Conservation (phyloP, 2,329 filamentous ascomycete species). For the Penicillium sp. region DNA sequence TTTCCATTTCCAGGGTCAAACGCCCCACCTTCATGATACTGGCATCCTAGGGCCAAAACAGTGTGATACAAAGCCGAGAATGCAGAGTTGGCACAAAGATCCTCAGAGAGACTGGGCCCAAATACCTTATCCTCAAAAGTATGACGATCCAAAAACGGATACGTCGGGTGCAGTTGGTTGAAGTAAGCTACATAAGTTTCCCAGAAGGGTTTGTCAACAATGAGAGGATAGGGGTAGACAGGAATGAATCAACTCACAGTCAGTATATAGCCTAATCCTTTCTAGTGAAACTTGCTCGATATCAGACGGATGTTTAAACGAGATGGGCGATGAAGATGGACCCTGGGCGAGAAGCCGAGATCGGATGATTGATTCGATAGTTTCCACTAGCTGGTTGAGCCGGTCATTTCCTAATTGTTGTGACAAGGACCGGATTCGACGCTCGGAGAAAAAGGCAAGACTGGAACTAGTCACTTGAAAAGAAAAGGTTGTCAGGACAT, state of each 20-base stretch:
- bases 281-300: neutral
- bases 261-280: neutral
- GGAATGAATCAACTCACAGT: neutral
- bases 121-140: slow-evolving; percentile 38
- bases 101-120: slow-evolving; percentile 26
- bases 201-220: neutral
- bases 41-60: slow-evolving; percentile 42
- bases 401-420: slow-evolving; percentile 27
- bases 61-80: slow-evolving; percentile 44
- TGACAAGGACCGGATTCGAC: slow-evolving; percentile 32
- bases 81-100: slow-evolving; percentile 29
- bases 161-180: slow-evolving; percentile 39
- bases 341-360: neutral
- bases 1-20: slow-evolving; percentile 44
- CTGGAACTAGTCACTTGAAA: slow-evolving; percentile 34
- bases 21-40: slow-evolving; percentile 36
- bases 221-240: too few species aligned
- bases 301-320: neutral
- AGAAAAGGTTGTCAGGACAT: neutral
- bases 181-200: slow-evolving; percentile 38
- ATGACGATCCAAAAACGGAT: slow-evolving; percentile 43
- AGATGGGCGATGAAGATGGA: neutral
- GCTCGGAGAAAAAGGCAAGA: slow-evolving; percentile 40
- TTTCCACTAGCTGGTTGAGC: slow-evolving; percentile 23
- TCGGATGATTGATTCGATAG: neutral